Evolutionary conservation across 2,329 filamentous ascomycete genomes (phyloP), one percentile per base, ranked within the genome.

Genomic region (Fusarium chlamydosporum): DNA sequence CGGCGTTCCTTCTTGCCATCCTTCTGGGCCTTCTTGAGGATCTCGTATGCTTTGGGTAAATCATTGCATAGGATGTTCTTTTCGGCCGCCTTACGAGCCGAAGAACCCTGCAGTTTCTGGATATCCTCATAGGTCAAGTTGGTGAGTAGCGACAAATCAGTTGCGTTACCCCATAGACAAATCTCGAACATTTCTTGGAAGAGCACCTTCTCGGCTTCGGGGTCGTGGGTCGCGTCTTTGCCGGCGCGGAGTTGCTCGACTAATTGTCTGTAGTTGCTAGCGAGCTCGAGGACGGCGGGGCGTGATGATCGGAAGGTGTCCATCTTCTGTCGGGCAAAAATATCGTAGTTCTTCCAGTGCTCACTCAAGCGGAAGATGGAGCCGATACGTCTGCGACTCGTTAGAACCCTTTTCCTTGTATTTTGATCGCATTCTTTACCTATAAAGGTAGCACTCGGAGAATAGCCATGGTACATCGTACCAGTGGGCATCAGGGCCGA

Each of bases 161-260:
- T 98, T 3, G 95, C 96, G 78, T 98, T 98, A 12, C 95, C 95
- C 95, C 95, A 98, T 3, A 98, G 87, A 77, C 94, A 97, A 72
- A 97, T 96, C 83, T 97, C 93, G 79, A 91, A 94, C 91, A 98
- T 96, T 77, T 98, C 95, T 26, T 85, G 85, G 81, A 98, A 98
- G 27, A 97, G 82, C 1, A 94, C 80, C 76, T 89, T 88, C 76
- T 96, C 92, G 0, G 92, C 89, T 57, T 91, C 87, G 31, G 88
- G 86, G 50, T 89, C 89, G 34, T 82, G 81, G 4, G 83, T 82
- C 41, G 84, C 81, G 48, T 83, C 81, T 70, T 86, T 85, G 56
- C 83, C 78, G 9, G 80, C 78, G 41, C 86, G 84, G 35, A 96
- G 83, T 76, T 94, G 87, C 37, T 84, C 82, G 43, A 93, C 85